Evolutionary conservation across 805 yeast species (phyloP).

Genomic region (Suhomyces pyralidae): DNA sequence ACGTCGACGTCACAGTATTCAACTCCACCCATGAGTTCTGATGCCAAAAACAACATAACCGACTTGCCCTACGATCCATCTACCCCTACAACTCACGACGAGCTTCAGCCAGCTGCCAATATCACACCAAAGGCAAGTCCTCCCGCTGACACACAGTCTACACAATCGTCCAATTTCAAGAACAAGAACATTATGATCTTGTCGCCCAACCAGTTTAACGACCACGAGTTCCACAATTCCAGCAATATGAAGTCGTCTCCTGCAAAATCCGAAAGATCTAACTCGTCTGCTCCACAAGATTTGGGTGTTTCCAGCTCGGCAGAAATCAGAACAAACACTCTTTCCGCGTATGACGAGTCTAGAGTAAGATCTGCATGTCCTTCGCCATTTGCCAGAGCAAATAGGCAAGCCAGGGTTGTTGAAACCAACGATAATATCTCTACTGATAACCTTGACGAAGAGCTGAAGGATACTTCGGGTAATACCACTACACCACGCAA

Average conservation of each 20-base stretch:
- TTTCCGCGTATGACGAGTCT: slow-evolving; percentile 14
- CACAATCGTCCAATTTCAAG: slow-evolving; percentile 4
- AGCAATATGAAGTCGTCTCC: slow-evolving; percentile 5
- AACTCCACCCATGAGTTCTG: slow-evolving; percentile 13
- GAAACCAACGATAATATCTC: slow-evolving; percentile 31
- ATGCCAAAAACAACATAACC: not conserved
- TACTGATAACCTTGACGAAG: slow-evolving; percentile 7
- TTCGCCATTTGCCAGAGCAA: slow-evolving; percentile 42
- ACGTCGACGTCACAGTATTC: slow-evolving; percentile 16
- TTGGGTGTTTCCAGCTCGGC: not conserved
- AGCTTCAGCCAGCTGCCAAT: slow-evolving; percentile 15
- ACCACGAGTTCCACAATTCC: slow-evolving; percentile 29
- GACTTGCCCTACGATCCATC: not conserved
- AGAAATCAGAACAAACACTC: slow-evolving; percentile 4
- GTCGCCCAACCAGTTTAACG: slow-evolving; percentile 39
- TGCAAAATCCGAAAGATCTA: not conserved
- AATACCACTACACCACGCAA: slow-evolving; percentile 18
- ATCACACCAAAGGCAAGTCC: slow-evolving; percentile 7
- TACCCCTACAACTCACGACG: not conserved
- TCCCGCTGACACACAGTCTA: not conserved
- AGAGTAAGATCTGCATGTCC: slow-evolving; percentile 28
- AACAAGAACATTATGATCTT: slow-evolving; percentile 33
- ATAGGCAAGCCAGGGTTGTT: slow-evolving; percentile 44
- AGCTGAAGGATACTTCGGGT: slow-evolving; percentile 7
- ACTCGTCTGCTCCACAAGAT: not conserved